Evolutionary conservation across 2,329 filamentous ascomycete genomes (phyloP).

Genomic region (Aulographum hederae): DNA sequence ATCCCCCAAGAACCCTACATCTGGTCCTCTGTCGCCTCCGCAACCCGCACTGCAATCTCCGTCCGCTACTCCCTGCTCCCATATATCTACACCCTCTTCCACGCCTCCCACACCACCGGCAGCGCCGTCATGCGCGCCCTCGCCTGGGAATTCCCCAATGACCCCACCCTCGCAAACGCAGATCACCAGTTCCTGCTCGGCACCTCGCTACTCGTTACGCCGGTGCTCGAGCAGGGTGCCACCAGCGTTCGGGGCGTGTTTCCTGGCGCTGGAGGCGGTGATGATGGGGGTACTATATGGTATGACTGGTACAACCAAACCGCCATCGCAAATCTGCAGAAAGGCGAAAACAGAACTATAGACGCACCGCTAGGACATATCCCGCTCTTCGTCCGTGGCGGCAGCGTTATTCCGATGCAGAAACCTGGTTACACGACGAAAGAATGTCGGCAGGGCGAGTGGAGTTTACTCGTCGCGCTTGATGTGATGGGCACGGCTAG

Average conservation of each 20-base stretch:
- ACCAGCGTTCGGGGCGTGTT: constrained; percentile 49
- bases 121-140: constrained; percentile 56
- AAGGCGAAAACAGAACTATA: constrained; percentile 41
- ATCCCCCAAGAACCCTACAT: constrained; percentile 51
- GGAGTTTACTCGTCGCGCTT: constrained; percentile 48
- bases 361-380: constrained; percentile 48
- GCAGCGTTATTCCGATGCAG: constrained; percentile 47
- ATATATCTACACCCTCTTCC: constrained; percentile 60
- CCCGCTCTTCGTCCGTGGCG: constrained; percentile 52
- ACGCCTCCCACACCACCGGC: constrained; percentile 45
- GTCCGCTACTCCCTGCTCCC: constrained; percentile 55
- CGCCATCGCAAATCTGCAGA: constrained; percentile 21
- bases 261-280: constrained; percentile 38
- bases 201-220: constrained; percentile 44
- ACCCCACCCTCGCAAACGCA: constrained; percentile 45
- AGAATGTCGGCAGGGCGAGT: constrained; percentile 43
- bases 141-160: constrained; percentile 56
- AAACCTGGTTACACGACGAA: constrained; percentile 49
- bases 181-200: constrained; percentile 60
- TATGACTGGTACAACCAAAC: constrained; percentile 66
- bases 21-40: constrained; percentile 47
- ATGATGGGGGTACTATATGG: constrained; percentile 46
- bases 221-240: constrained; percentile 45
- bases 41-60: constrained; percentile 46
- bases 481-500: constrained; percentile 33